Percentiles rank a stretch among this genome's conserved stretches.
These are phyloP conservation scores for Murraya paniculata DNA, from an alignment of 345 rosid genomes.

Conservation along the genomic window DNA sequence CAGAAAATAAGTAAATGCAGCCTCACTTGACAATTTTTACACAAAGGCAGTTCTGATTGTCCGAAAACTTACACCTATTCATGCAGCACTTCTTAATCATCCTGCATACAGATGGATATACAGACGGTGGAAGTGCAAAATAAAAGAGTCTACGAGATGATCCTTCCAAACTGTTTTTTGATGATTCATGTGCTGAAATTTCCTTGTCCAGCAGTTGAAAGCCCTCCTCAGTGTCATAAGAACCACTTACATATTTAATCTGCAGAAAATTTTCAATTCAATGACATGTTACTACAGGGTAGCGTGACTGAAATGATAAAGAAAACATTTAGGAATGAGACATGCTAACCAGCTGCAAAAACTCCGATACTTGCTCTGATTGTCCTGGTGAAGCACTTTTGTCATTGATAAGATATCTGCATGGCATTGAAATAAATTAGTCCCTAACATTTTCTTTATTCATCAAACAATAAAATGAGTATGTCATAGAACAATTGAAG, in stretches of 20 bases:
- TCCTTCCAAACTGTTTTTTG: slow-evolving; percentile 62
- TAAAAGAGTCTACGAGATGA: slow-evolving; percentile 88
- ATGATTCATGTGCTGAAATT: slow-evolving; percentile 65
- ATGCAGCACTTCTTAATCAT: slow-evolving; percentile 83
- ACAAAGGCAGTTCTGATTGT: neutral
- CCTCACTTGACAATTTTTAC: neutral
- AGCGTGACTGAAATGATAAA: neutral
- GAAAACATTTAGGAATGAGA: slow-evolving; percentile 3
- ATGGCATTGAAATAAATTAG: slow-evolving; percentile 12
- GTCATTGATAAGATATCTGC: slow-evolving; percentile 65
- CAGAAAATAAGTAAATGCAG: slow-evolving; percentile 7
- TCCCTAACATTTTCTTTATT: neutral
- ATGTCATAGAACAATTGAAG: neutral
- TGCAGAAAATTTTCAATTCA: slow-evolving; percentile 27
- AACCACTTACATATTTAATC: slow-evolving; percentile 92
- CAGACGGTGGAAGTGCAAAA: slow-evolving; percentile 95
- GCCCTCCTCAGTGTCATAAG: slow-evolving; percentile 83
- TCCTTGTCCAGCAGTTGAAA: slow-evolving; percentile 68
- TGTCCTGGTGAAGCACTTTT: slow-evolving; percentile 44
- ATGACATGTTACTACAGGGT: slow-evolving; percentile 6
- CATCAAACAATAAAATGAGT: slow-evolving; percentile 5
- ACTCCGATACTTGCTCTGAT: slow-evolving; percentile 53
- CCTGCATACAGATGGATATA: slow-evolving; percentile 88
- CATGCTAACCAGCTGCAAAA: slow-evolving; percentile 75
- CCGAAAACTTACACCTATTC: slow-evolving; percentile 70